Percentiles rank a stretch among this genome's conserved stretches.
Evolutionary conservation across 2,329 filamentous ascomycete species (phyloP).

Genomic region (Amesomyces nigricolor): DNA sequence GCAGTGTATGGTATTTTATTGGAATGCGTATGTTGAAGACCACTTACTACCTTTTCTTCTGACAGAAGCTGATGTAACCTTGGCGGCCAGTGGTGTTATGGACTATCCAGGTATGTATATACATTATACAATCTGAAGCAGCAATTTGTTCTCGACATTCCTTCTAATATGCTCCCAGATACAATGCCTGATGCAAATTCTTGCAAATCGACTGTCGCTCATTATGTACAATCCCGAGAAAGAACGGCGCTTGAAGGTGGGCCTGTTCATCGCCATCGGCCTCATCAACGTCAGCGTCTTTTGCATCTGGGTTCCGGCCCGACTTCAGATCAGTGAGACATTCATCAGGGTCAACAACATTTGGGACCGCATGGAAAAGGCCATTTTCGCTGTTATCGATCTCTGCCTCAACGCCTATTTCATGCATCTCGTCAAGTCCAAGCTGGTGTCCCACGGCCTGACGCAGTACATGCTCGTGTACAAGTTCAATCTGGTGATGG

Average conservation of each 20-base stretch:
- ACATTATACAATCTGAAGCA: conserved; percentile 16
- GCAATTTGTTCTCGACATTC: too few species aligned
- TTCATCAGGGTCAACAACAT: conserved; percentile 40
- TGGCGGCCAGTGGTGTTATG: conserved; percentile 13
- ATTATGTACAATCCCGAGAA: conserved; percentile 37
- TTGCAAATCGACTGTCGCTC: conserved; percentile 44
- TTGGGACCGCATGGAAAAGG: conserved; percentile 47
- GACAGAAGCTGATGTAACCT: conserved; percentile 2
- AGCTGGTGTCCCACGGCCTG: conserved; percentile 41
- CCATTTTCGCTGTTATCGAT: conserved; percentile 42
- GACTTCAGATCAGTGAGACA: conserved; percentile 35
- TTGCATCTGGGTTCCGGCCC: conserved; percentile 46
- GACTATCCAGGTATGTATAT: conserved; percentile 17
- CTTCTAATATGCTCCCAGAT: conserved; percentile 24
- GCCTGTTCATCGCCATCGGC: conserved; percentile 36
- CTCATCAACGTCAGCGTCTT: conserved; percentile 45
- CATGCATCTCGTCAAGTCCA: conserved; percentile 38
- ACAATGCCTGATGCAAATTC: conserved; percentile 46
- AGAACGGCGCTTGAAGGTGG: conserved; percentile 37
- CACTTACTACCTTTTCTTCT: background rate
- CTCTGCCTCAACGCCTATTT: conserved; percentile 43
- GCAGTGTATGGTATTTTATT: conserved; percentile 26
- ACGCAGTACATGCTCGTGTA: conserved; percentile 42
- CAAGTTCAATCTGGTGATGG: conserved; percentile 41
- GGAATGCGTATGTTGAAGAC: conserved; percentile 20